These are phyloP conservation scores for Colletotrichum sp. DNA, from an alignment of 2,329 filamentous ascomycete species.

Conservation along the genomic window DNA sequence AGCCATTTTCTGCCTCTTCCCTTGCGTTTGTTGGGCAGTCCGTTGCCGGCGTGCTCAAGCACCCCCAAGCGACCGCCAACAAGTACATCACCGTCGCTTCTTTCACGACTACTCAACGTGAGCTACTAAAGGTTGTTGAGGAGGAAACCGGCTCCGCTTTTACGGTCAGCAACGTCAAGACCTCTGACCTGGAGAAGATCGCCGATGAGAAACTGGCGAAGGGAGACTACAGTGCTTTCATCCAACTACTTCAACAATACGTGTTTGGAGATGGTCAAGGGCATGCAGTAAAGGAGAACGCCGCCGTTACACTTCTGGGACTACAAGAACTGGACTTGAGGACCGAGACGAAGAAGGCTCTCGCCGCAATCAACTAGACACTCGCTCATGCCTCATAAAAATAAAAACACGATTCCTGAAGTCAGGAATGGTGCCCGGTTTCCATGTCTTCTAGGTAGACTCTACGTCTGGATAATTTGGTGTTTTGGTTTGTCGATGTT, in stretches of 20 bases:
- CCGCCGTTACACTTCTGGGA: slow-evolving; percentile 4
- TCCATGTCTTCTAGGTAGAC: background rate
- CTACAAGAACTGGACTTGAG: slow-evolving; percentile 16
- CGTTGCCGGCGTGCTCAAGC: slow-evolving; percentile 54
- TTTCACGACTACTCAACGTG: slow-evolving; percentile 61
- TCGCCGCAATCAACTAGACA: background rate
- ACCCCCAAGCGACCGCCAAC: slow-evolving; percentile 58
- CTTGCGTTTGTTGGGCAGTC: slow-evolving; percentile 55
- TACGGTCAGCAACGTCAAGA: slow-evolving; percentile 43
- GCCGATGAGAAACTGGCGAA: slow-evolving; percentile 45
- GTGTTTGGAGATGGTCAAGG: slow-evolving; percentile 13
- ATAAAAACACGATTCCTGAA: background rate
- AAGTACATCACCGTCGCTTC: slow-evolving; percentile 62
- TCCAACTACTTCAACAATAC: slow-evolving; percentile 6
- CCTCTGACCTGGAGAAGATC: slow-evolving; percentile 37
- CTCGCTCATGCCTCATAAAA: background rate
- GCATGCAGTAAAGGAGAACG: slow-evolving; percentile 10
- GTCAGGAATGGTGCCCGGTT: background rate
- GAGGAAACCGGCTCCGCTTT: slow-evolving; percentile 56
- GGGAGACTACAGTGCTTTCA: slow-evolving; percentile 34
- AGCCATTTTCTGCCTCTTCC: slow-evolving; percentile 55
- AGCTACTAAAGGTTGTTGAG: slow-evolving; percentile 59
- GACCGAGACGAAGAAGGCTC: background rate
- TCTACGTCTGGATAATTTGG: no score
- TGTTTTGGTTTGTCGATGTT: no score